Conservation (phyloP, 148 eudicot species). For the Selenicereus undatus region DNA sequence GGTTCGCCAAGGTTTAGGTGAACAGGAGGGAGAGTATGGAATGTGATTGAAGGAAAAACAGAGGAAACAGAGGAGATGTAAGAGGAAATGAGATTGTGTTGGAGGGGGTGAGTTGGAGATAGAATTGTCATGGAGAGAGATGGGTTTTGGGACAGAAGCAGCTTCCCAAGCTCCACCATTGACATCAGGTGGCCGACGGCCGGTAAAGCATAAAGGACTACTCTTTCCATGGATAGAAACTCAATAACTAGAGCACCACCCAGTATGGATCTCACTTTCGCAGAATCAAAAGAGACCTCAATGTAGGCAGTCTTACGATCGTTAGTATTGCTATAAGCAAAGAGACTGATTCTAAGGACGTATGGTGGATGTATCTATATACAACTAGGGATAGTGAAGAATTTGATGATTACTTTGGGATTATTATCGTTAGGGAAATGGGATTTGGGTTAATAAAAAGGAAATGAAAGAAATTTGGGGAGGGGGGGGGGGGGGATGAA, state of each 20-base stretch:
- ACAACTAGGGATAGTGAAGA: neutral
- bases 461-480: no score
- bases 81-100: constrained; percentile 30
- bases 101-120: neutral
- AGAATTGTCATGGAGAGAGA: constrained; percentile 10
- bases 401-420: neutral
- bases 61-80: constrained; percentile 28
- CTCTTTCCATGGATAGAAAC: constrained; percentile 8
- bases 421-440: neutral
- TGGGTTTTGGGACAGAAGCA: constrained; percentile 1
- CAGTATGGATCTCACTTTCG: no score
- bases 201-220: constrained; percentile 48
- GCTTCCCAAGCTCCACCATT: constrained; percentile 61
- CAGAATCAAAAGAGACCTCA: no score
- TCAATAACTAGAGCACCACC: neutral
- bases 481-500: no score
- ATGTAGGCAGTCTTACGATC: no score
- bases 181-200: constrained; percentile 57
- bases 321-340: no score
- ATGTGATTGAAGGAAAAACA: constrained; percentile 34
- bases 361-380: no score
- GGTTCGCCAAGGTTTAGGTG: constrained; percentile 21
- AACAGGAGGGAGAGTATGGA: constrained; percentile 28
- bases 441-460: neutral
- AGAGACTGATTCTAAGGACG: no score